Base-by-base conservation (phyloP, 2,329 filamentous ascomycete species). In the Ramularia collo-cygni region DNA sequence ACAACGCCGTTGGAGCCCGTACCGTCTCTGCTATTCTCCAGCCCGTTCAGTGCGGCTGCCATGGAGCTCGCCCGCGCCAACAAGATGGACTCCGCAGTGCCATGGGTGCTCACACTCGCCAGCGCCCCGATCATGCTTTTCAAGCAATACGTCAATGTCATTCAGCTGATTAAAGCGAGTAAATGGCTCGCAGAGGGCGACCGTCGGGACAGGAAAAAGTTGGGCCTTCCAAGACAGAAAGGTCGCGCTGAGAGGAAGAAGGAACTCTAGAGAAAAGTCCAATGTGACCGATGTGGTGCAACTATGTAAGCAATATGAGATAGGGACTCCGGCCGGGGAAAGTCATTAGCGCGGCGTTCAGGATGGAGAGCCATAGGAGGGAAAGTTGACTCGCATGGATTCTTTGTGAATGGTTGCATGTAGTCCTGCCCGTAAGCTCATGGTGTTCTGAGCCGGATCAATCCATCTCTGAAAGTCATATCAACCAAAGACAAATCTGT, bases 181-280 rank as follows among this genome's bases (percentile, higher is more conserved):
- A 80, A 79, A 59, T 93, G 86, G 81, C 73, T 98, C 28, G 92
- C 87, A 0, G 89, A 96, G 66, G 88, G 88, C n/a, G 92, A 98
- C 56, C 43, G 58, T 40, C 52, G 46, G 39, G 56, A 60, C 24
- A 42, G 58, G 39, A 54, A 51, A 43, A 52, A 53, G 40, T 36
- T 51, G 32, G 50, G 48, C 6, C 35, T 53, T 28, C 52, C 50
- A 4, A 47, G 43, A 34, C 40, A 32, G 38, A 40, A 29, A 9
- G 27, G 26, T 7, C 15, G 24, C 15, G 35, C 18, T 16, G 10
- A 38, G 17, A 28, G 35, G 35, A 43, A 46, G 44, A 46, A 46
- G 34, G 28, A 37, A 28, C 27, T 43, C 27, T 46, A 39, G 35
- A 9, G 27, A 17, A n/a, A 21, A 16, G 31, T 33, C 31, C 19